A percentile compares a stretch with the other conserved stretches of the same genome.
Evolutionary conservation across 345 rosid species (phyloP).

Genomic region (Arabis alpina): DNA sequence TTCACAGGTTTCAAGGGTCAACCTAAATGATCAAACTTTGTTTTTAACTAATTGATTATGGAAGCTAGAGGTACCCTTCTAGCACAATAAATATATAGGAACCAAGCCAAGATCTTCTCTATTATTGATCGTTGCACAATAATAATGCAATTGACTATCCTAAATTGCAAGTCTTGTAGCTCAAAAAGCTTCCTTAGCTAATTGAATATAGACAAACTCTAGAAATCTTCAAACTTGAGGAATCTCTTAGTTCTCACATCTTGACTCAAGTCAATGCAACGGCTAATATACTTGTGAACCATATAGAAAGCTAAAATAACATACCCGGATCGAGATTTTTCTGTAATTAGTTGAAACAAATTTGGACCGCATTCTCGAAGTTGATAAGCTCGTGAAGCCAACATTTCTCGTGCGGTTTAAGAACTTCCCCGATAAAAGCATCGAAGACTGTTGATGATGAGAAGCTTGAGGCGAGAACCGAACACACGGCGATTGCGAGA

Average conservation of each 20-base stretch:
- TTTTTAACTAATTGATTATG: background rate
- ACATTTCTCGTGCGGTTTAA: constrained; percentile 11
- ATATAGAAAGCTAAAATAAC: background rate
- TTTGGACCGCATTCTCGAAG: constrained; percentile 38
- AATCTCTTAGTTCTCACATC: background rate
- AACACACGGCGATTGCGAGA: constrained; percentile 38
- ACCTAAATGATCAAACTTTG: background rate
- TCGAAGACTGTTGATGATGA: constrained; percentile 15
- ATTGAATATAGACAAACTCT: background rate
- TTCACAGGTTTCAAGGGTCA: background rate
- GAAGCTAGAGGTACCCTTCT: background rate
- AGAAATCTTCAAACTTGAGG: background rate
- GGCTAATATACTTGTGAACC: constrained; percentile 13
- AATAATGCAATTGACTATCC: too few relatives aligned
- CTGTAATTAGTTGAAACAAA: constrained; percentile 36
- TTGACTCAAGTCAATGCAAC: constrained; percentile 24
- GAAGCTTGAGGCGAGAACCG: constrained; percentile 37
- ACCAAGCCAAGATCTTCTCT: background rate
- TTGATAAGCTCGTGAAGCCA: constrained; percentile 40
- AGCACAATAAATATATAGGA: background rate
- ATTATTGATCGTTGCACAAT: too few relatives aligned
- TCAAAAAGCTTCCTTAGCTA: too few relatives aligned
- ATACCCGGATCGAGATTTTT: constrained; percentile 43
- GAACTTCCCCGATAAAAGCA: constrained; percentile 31
- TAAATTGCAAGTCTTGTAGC: too few relatives aligned